Conservation (phyloP, 805 yeast species). For the Lipomyces orientalis region DNA sequence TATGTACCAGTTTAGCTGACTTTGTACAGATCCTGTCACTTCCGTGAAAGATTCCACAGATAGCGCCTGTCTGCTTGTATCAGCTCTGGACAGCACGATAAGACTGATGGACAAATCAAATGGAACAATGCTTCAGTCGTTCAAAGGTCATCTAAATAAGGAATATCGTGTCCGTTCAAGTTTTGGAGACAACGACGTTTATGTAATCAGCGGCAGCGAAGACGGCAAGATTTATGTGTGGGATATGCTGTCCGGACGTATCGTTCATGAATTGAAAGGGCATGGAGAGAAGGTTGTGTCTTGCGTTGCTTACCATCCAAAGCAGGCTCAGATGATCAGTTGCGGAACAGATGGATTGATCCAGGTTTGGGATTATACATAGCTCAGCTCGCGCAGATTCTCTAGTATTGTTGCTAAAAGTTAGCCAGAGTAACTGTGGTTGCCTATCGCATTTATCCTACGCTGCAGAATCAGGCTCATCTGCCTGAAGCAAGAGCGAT, state of each 20-base stretch:
- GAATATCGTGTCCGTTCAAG: constrained; percentile 40
- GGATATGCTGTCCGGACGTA: constrained; percentile 39
- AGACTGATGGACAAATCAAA: constrained; percentile 40
- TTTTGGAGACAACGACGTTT: constrained; percentile 38
- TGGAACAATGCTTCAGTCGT: constrained; percentile 41
- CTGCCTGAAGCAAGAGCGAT: too few relatives aligned
- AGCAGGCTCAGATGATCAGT: constrained; percentile 31
- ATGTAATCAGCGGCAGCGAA: constrained; percentile 43
- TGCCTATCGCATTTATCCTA: too few relatives aligned
- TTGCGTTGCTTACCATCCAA: constrained; percentile 33
- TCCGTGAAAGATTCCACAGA: constrained; percentile 31
- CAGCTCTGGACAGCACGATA: constrained; percentile 41
- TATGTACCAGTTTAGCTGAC: not conserved
- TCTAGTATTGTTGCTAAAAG: too few relatives aligned
- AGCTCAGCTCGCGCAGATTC: not conserved
- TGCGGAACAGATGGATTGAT: constrained; percentile 30
- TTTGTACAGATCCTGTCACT: constrained; percentile 41
- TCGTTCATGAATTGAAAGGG: constrained; percentile 25
- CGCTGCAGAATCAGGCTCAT: too few relatives aligned
- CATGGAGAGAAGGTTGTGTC: constrained; percentile 26
- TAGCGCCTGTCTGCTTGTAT: constrained; percentile 36
- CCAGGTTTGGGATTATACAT: constrained; percentile 30
- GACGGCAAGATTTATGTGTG: constrained; percentile 42
- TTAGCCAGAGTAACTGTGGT: too few relatives aligned
- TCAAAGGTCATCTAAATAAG: constrained; percentile 40